phyloP scores from a whole-genome alignment of 345 rosid species.

The Salix purpurea region DNA sequence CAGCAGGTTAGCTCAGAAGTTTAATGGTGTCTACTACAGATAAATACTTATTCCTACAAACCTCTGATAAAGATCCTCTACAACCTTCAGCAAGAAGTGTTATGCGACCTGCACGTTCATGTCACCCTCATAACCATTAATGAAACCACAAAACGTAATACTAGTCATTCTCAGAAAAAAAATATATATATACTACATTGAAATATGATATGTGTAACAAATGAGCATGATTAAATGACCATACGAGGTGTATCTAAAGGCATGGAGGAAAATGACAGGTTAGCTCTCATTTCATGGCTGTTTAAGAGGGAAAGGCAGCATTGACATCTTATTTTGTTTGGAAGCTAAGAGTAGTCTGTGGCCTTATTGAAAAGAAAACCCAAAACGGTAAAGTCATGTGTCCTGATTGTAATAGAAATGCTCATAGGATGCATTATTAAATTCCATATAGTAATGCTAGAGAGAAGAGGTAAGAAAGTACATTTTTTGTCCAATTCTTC shows the following conservation, averaged over 20 bases:
- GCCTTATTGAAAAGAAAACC: background rate
- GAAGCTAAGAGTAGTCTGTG: background rate
- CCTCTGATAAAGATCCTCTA: constrained; percentile 96
- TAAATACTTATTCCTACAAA: constrained; percentile 30
- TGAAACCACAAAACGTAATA: background rate
- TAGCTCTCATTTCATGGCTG: no score
- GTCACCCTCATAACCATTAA: constrained; percentile 9
- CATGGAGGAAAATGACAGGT: no score
- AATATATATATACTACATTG: background rate
- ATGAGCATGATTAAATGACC: background rate
- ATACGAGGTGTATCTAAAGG: background rate
- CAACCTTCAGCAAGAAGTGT: constrained; percentile 92
- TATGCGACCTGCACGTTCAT: constrained; percentile 52
- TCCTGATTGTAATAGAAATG: background rate
- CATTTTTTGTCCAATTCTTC: no score
- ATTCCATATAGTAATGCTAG: no score
- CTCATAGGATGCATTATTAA: background rate
- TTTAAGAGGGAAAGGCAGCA: background rate
- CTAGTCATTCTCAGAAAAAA: background rate
- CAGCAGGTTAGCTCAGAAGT: background rate
- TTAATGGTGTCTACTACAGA: background rate
- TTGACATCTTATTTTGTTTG: background rate
- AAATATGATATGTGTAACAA: background rate
- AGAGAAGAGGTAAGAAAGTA: no score
- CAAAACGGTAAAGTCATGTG: background rate